Evolutionary conservation across 2,329 filamentous ascomycete genomes (phyloP).

Genomic region (Neopestalotiopsis sp.): DNA sequence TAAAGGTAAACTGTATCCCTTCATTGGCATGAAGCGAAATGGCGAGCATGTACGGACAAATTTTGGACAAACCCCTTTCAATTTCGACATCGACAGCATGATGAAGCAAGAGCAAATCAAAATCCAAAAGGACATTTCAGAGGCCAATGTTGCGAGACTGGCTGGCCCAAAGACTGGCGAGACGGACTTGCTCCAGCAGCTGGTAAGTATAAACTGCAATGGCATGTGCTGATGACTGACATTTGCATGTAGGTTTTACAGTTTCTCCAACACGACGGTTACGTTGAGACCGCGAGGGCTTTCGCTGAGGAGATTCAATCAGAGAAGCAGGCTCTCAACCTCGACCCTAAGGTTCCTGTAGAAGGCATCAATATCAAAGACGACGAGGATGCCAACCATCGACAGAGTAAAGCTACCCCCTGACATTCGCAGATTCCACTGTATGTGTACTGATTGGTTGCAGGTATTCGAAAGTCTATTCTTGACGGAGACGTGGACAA

Average conservation of each 20-base stretch:
- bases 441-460: constrained; percentile 21
- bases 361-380: constrained; percentile 73
- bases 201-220: constrained; percentile 56
- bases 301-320: constrained; percentile 82
- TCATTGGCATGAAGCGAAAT: constrained; percentile 68
- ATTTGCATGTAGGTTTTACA: constrained; percentile 63
- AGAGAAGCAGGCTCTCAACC: constrained; percentile 73
- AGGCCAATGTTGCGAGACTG: constrained; percentile 63
- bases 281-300: constrained; percentile 88
- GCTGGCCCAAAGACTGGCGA: constrained; percentile 69
- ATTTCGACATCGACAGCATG: constrained; percentile 89
- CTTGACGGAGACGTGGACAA: constrained; percentile 91
- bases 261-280: constrained; percentile 93
- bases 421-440: background rate
- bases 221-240: constrained; percentile 21
- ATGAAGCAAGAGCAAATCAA: constrained; percentile 74
- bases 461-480: constrained; percentile 86
- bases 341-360: constrained; percentile 57
- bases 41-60: constrained; percentile 68
- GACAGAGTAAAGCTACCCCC: constrained; percentile 73
- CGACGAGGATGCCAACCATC: constrained; percentile 83
- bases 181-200: constrained; percentile 78
- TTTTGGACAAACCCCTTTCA: constrained; percentile 77
- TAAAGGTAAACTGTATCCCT: constrained; percentile 69
- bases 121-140: constrained; percentile 65